phyloP scores from a whole-genome alignment of 2,329 filamentous ascomycete species.

The Didymella pomorum region DNA sequence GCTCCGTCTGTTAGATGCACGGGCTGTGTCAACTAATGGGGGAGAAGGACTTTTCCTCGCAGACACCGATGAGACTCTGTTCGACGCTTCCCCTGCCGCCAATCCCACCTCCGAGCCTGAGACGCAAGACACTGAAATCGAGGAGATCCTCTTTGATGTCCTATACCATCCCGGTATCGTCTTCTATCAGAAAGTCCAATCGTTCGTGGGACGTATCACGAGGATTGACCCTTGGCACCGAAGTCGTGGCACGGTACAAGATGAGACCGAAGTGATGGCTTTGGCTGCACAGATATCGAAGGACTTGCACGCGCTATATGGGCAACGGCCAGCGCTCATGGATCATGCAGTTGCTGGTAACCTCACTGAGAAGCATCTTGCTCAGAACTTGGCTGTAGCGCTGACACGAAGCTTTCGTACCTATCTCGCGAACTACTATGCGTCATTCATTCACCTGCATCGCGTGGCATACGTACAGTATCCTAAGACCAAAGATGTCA shows the following conservation, averaged over 20 bases:
- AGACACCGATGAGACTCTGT: constrained; percentile 58
- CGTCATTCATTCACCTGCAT: constrained; percentile 64
- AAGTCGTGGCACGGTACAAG: constrained; percentile 63
- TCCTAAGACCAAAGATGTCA: constrained; percentile 61
- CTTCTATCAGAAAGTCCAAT: constrained; percentile 67
- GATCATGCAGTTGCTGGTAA: constrained; percentile 64
- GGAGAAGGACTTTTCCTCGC: constrained; percentile 63
- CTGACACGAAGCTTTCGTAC: constrained; percentile 64
- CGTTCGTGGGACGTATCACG: constrained; percentile 65
- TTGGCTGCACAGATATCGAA: constrained; percentile 60
- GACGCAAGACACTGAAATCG: constrained; percentile 47
- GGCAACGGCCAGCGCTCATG: constrained; percentile 62
- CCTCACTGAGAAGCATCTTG: constrained; percentile 59
- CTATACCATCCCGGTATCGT: constrained; percentile 64
- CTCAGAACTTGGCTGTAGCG: constrained; percentile 58
- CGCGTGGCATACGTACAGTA: constrained; percentile 64
- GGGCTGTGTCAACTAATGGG: constrained; percentile 63
- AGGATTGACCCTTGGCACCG: constrained; percentile 66
- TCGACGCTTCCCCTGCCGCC: constrained; percentile 57
- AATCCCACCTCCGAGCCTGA: constrained; percentile 41
- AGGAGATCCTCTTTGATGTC: constrained; percentile 63
- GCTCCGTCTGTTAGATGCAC: constrained; percentile 64
- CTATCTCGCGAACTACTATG: constrained; percentile 65
- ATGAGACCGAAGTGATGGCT: constrained; percentile 67
- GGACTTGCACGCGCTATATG: constrained; percentile 61